These are phyloP conservation scores for Verticillium nonalfalfae DNA, from an alignment of 2,329 filamentous ascomycete species.

Conservation along the genomic window DNA sequence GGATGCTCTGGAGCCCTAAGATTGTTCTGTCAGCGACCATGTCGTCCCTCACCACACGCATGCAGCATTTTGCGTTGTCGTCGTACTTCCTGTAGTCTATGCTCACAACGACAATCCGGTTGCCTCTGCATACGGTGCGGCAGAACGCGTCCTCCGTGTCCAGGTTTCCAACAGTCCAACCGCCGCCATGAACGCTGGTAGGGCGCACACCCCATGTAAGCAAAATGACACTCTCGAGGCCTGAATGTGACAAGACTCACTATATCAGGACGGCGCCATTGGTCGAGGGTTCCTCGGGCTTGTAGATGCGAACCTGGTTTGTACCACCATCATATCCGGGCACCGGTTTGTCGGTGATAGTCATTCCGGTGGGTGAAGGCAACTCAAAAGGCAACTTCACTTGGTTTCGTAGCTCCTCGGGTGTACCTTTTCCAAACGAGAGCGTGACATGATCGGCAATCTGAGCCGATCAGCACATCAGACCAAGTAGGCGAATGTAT, in stretches of 20 bases:
- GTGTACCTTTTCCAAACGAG: too few relatives aligned
- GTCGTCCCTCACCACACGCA: background rate
- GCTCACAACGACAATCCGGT: background rate
- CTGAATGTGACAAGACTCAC: background rate
- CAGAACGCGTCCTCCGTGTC: background rate
- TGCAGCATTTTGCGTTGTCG: background rate
- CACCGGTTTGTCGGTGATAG: background rate
- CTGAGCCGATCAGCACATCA: too few relatives aligned
- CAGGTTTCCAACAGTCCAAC: background rate
- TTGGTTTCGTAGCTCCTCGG: too few relatives aligned
- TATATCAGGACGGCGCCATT: background rate
- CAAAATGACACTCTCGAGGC: too few relatives aligned
- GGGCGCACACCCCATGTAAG: background rate
- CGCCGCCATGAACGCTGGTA: background rate
- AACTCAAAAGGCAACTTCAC: too few relatives aligned
- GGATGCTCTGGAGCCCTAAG: background rate
- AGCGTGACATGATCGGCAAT: too few relatives aligned
- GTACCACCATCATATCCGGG: background rate
- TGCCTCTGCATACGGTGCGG: background rate
- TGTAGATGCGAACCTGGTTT: background rate
- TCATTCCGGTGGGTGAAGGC: too few relatives aligned
- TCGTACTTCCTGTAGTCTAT: background rate
- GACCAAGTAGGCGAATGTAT: too few relatives aligned
- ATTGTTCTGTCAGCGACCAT: background rate
- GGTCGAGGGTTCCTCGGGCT: background rate